Evolutionary conservation across 2,329 filamentous ascomycete species (phyloP), one percentile per base, ranked within the genome.

Genomic region (Cadophora gregata): DNA sequence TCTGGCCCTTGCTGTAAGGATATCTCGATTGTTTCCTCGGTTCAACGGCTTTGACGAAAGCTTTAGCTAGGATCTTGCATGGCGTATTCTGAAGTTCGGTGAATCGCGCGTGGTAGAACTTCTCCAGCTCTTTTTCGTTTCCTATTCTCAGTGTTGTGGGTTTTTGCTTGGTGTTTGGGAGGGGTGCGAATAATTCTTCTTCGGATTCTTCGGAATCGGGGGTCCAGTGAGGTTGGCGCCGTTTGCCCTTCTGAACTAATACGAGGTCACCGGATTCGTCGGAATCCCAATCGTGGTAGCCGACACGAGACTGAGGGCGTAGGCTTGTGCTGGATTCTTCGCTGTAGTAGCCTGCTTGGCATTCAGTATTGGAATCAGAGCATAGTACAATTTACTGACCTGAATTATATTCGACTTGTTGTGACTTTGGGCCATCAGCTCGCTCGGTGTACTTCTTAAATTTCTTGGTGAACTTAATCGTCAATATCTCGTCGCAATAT

Each of bases 41-140:
- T n/a, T 64, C 62, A 3, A 59, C 25, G 5, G 45, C 12, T 27
- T 51, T 64, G 42, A 64, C 27, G 29, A 64, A 59, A 3, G 53
- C 56, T n/a, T 64, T 64, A 2, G 19, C 55, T 21, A 64, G 36
- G 14, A 51, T 45, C 51, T 59, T 59, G 45, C 53, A 64, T 3
- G 42, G 4, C 16, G 16, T 4, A 21, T 31, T 25, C 25, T 38
- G 53, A 14, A 64, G 9, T 6, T 59, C 38, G 5, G 33, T 33
- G 29, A 64, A 64, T 8, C 62, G 24, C 9, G 36, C 29, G 3
- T 5, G 19, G 24, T 64, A 64, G 33, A 64, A 55, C 4, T 36
- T 38, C 19, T 55, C 47, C 8, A 63, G 19, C 31, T 55, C 9
- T 19, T 21, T 24, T 4, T 36, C 31, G 24, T 63, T 33, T 9